These are phyloP conservation scores for Auriscalpium vulgare DNA, from an alignment of 768 basidiomycete species.

Conservation along the genomic window DNA sequence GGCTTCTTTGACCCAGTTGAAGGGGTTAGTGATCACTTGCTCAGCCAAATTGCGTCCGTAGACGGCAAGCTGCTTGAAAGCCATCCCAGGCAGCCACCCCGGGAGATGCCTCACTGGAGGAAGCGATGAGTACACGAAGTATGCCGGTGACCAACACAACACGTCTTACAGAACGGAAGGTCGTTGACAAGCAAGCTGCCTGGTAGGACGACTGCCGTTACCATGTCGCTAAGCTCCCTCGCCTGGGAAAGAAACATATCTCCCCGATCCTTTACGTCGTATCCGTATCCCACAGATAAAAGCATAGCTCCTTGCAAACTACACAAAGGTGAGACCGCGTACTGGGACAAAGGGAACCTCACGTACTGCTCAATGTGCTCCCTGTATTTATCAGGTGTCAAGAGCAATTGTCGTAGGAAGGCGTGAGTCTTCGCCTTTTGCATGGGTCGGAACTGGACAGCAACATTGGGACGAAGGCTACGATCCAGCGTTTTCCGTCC, in stretches of 20 bases:
- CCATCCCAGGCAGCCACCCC: conserved; percentile 57
- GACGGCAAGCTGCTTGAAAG: conserved; percentile 53
- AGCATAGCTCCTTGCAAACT: not conserved
- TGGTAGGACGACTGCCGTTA: not conserved
- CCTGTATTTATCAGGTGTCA: not conserved
- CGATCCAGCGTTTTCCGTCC: not conserved
- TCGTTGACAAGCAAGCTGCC: not conserved
- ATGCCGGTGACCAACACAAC: too few species aligned
- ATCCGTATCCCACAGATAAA: not conserved
- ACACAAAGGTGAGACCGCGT: not conserved
- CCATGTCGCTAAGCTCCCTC: not conserved
- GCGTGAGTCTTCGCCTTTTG: not conserved
- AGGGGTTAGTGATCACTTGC: conserved; percentile 58
- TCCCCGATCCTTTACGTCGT: not conserved
- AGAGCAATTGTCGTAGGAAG: not conserved
- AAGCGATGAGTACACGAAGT: not conserved
- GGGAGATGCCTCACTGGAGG: conserved; percentile 46
- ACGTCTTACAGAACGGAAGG: not conserved
- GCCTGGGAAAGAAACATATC: not conserved
- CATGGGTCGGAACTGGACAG: not conserved
- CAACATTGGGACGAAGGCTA: not conserved
- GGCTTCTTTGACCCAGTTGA: conserved; percentile 45
- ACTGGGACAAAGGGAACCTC: not conserved
- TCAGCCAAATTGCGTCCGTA: conserved; percentile 58
- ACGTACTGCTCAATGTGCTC: not conserved